Conservation (phyloP, 495 filamentous ascomycete species). For the Neurospora tetraspora region DNA sequence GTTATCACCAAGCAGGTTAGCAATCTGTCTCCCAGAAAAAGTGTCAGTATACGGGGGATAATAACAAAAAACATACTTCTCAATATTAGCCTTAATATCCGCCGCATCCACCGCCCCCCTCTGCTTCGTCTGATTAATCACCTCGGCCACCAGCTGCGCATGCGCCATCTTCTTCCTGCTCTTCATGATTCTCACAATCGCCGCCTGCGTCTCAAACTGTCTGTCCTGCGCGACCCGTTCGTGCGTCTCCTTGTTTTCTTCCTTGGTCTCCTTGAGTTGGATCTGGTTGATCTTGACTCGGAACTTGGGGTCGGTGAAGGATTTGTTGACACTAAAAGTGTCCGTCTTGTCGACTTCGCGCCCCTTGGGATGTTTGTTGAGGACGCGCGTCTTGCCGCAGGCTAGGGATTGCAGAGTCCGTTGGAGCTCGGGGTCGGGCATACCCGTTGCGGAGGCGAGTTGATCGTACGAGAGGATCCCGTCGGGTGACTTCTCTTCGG, state of each 20-base stretch:
- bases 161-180: slow-evolving; percentile 78
- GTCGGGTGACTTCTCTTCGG: slow-evolving; percentile 29
- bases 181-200: slow-evolving; percentile 98
- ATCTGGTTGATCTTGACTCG: slow-evolving; percentile 98
- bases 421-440: slow-evolving; percentile 61
- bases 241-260: slow-evolving; percentile 87
- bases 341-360: slow-evolving; percentile 68
- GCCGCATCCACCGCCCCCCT: slow-evolving; percentile 71
- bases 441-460: slow-evolving; percentile 57
- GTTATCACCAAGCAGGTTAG: neutral
- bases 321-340: slow-evolving; percentile 66
- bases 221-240: slow-evolving; percentile 80
- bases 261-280: slow-evolving; percentile 81
- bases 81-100: slow-evolving; percentile 94
- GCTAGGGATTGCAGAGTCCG: slow-evolving; percentile 92
- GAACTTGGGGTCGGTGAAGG: slow-evolving; percentile 71
- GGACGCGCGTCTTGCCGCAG: slow-evolving; percentile 77
- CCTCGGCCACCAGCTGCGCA: slow-evolving; percentile 69
- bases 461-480: slow-evolving; percentile 53
- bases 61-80: too few species aligned
- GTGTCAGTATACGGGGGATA: too few species aligned
- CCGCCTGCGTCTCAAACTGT: slow-evolving; percentile 93
- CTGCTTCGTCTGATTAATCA: slow-evolving; percentile 77
- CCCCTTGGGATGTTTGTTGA: slow-evolving; percentile 77
- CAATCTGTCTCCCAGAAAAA: too few species aligned